Conservation (phyloP, 176 grass and related monocot species). For the Microstegium vimineum region DNA sequence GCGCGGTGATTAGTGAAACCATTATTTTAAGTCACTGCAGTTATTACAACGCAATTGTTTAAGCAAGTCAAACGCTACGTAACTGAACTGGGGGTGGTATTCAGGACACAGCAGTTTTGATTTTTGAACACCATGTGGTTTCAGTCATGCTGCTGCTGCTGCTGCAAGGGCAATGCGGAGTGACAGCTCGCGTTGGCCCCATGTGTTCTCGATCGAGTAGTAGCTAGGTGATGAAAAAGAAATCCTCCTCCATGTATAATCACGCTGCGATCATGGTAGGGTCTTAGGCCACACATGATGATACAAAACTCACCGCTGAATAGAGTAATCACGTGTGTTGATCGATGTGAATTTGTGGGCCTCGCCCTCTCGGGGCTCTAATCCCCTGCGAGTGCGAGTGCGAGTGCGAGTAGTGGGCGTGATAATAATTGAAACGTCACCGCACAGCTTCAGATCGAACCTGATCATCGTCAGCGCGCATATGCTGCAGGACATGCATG, state of each 20-base stretch:
- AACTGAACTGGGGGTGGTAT: not conserved
- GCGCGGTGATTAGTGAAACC: not conserved
- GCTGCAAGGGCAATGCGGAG: not conserved
- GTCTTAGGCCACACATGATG: conserved; percentile 16
- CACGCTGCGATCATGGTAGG: conserved; percentile 25
- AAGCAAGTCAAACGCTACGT: not conserved
- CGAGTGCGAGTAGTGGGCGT: not conserved
- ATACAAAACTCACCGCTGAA: not conserved
- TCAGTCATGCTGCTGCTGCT: not conserved
- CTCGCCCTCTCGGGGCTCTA: not conserved
- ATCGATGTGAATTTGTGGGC: conserved; percentile 17
- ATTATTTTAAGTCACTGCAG: not conserved
- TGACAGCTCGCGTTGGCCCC: not conserved
- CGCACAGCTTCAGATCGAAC: not conserved
- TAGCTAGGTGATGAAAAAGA: not conserved
- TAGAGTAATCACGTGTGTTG: conserved; percentile 28
- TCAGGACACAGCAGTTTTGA: not conserved
- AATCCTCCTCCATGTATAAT: not conserved
- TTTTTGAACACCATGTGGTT: not conserved
- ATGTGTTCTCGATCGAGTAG: conserved; percentile 30
- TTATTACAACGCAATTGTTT: not conserved
- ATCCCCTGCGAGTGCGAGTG: no score
- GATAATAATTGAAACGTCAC: conserved; percentile 6
- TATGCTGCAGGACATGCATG: not conserved
- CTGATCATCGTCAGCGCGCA: conserved; percentile 6